A percentile compares a stretch with the other conserved stretches of the same genome.
Evolutionary conservation across 768 basidiomycete species (phyloP).

Genomic region (Pholiota conissans): DNA sequence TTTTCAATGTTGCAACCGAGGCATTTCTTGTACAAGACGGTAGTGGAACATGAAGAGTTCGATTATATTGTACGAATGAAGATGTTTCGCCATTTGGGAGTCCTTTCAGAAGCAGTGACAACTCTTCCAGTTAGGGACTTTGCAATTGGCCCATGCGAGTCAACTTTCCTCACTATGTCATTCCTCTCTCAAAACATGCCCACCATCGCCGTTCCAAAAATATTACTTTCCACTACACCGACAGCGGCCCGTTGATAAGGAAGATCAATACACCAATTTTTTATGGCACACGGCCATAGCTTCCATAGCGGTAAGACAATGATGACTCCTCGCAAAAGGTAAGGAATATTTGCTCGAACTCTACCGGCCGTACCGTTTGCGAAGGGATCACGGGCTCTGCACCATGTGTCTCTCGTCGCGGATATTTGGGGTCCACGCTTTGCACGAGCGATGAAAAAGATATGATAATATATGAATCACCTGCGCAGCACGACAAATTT

Average conservation of each 20-base stretch:
- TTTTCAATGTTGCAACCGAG: no score
- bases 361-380: no score
- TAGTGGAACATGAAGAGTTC: no score
- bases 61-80: no score
- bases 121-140: no score
- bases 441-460: conserved; percentile 27
- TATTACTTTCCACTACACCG: conserved; percentile 6
- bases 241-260: conserved; percentile 1
- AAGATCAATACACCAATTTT: conserved; percentile 1
- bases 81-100: no score
- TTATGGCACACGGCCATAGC: conserved; percentile 8
- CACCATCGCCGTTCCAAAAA: background rate
- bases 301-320: conserved; percentile 8
- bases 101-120: no score
- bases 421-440: conserved; percentile 35
- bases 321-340: background rate
- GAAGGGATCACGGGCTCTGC: conserved; percentile 31
- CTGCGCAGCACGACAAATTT: no score
- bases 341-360: conserved; percentile 14
- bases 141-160: no score
- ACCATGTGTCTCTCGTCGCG: conserved; percentile 36
- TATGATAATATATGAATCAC: conserved; percentile 16
- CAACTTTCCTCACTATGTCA: no score
- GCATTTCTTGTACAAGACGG: no score
- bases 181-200: conserved; percentile 8